Conservation (phyloP, 2,329 filamentous ascomycete genomes). For the Penicillium frequentans region DNA sequence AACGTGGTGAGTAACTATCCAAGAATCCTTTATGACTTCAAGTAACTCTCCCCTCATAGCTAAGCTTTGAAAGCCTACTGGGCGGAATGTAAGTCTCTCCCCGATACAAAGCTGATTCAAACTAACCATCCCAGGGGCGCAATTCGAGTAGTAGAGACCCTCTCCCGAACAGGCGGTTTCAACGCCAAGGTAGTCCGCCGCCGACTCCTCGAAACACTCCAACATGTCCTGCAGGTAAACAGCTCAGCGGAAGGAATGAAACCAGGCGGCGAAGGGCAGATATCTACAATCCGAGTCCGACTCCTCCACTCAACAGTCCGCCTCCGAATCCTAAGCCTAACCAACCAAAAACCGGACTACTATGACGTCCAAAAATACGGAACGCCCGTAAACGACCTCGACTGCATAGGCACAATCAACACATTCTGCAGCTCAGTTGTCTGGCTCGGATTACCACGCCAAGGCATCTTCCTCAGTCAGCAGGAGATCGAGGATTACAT, state of each 20-base stretch:
- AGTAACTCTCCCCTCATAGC: slow-evolving; percentile 11
- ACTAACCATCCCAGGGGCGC: slow-evolving; percentile 52
- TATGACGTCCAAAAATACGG: slow-evolving; percentile 61
- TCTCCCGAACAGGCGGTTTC: slow-evolving; percentile 74
- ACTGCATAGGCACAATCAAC: slow-evolving; percentile 69
- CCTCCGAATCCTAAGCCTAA: slow-evolving; percentile 62
- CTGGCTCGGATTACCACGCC: slow-evolving; percentile 68
- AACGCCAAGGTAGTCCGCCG: slow-evolving; percentile 65
- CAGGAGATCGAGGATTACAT: slow-evolving; percentile 69
- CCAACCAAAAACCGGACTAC: slow-evolving; percentile 58
- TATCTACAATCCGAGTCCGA: slow-evolving; percentile 66
- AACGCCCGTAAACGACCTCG: slow-evolving; percentile 73
- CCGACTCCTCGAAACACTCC: slow-evolving; percentile 70
- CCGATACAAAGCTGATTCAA: not conserved
- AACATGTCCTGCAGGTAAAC: slow-evolving; percentile 73
- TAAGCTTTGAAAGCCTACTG: slow-evolving; percentile 32
- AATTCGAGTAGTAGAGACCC: slow-evolving; percentile 70
- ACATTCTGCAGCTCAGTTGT: slow-evolving; percentile 69
- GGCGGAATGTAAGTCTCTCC: slow-evolving; percentile 24
- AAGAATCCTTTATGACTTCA: not conserved
- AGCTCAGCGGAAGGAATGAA: slow-evolving; percentile 63
- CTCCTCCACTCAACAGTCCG: slow-evolving; percentile 69
- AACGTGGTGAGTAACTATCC: slow-evolving; percentile 48
- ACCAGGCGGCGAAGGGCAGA: slow-evolving; percentile 66
- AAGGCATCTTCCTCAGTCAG: slow-evolving; percentile 65